Base-by-base conservation (phyloP, 805 yeast species). In the Maudiozyma serrabonitensis region DNA sequence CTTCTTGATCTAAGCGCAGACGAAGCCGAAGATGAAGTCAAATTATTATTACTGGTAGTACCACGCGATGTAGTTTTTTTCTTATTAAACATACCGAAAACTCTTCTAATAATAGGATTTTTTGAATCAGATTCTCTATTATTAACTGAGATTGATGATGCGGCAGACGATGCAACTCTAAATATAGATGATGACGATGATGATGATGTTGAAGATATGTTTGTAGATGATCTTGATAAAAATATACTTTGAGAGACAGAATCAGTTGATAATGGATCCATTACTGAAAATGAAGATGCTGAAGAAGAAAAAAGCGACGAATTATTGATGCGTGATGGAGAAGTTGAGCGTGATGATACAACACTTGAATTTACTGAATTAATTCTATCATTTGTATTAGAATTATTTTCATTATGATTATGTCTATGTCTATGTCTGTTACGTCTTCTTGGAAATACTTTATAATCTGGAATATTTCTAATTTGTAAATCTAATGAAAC, bases 361-460 rank as follows among this genome's bases (percentile, higher is more conserved):
- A 4, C 32, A 28, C 32, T 28, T 9, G 32, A 28, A 9, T 8
- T 28, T 9, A 28, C 32, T 9, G 32, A 4, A 28, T 39, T 23
- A 9, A 9, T 39, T 12, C 18, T 18, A 21, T 21, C 26, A 18
- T n/a, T n/a, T n/a, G n/a, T n/a, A n/a, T n/a, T n/a, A n/a, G n/a
- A n/a, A n/a, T 15, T 11, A 11, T 38, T 19, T 9, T 38, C 18
- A 6, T 38, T 16, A 18, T 38, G 15, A 16, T 19, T 15, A 19
- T 38, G 41, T 11, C 42, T 12, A 8, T 34, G 34, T 12, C 41
- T 49, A 53, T 67, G 58, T 35, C 75, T 70, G 47, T 87, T 73
- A 55, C 91, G 74, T 52, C 95, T 74, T 53, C 93, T 70, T 6
- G 96, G 95, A 12, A 87, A 87, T 1, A 91, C 81, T 59, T 91